Base-by-base conservation (phyloP, 331 rosid genomes). In the Telfairia occidentalis region DNA sequence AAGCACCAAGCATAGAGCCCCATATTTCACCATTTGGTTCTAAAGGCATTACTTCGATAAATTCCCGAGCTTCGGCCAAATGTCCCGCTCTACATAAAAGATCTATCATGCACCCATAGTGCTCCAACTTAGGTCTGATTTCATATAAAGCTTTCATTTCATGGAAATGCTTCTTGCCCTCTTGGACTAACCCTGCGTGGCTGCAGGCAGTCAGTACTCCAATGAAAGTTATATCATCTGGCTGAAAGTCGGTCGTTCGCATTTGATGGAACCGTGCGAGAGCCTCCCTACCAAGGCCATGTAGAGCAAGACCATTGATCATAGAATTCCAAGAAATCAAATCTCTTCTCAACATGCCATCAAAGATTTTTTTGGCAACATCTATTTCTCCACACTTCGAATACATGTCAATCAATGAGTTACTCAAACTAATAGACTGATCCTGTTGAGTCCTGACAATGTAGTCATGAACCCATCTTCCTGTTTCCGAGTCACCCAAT, bases 361-460 rank as follows among this genome's bases (percentile, higher is more conserved):
- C 28, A 21, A 77, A 77, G 37, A 77, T 63, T 49, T 2, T n/a
- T 2, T 55, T 13, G 26, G 80, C 80, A 63, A 7, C n/a, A 35
- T 76, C 64, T 48, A 76, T 64, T 35, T 76, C 79, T 76, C 79
- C 79, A 24, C 79, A 76, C 43, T 76, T 76, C 7, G 79, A 64
- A 4, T 64, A 64, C 74, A 76, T 63, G 52, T 76, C 79, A 7
- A 63, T 60, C 61, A 76, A 66, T 2, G 79, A 63, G 60, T 76
- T 76, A 16, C 43, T 48, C 79, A 63, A 76, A 58, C 60, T 76
- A 52, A 63, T 9, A 5, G 74, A 63, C 7, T 4, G 49, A 8
- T n/a, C 37, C 13, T 46, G 30, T 34, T 61, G 74, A 49, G 26
- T 58, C 63, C 42, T 76, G 16, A 42, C n/a, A 28, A 76, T 63